Evolutionary conservation across 352 stramenopile genomes (phyloP).

Genomic region (Thalassiosira allenii): DNA sequence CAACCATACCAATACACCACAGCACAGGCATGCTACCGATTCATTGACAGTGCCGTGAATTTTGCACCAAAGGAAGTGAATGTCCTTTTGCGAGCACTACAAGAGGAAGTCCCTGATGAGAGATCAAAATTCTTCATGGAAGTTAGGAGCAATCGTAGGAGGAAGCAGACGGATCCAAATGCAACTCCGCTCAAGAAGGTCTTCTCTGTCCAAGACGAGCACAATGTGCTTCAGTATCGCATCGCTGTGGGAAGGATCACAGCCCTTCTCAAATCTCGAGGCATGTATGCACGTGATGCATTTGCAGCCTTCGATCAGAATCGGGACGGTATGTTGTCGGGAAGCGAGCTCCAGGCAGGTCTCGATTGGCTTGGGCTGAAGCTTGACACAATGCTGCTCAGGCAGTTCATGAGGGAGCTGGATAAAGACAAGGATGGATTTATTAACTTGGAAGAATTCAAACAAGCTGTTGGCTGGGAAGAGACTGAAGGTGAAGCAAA

Average conservation of each 20-base stretch:
- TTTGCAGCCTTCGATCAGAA: conserved; percentile 91
- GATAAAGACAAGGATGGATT: conserved; percentile 90
- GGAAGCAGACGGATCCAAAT: conserved; percentile 94
- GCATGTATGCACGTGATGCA: conserved; percentile 89
- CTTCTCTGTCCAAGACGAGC: conserved; percentile 97
- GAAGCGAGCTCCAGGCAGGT: conserved; percentile 88
- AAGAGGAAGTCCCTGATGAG: conserved; percentile 86
- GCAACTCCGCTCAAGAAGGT: conserved; percentile 96
- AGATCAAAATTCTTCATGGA: conserved; percentile 90
- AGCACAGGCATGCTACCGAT: conserved; percentile 92
- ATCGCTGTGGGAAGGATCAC: conserved; percentile 89
- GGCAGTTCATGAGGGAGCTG: conserved; percentile 89
- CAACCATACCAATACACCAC: conserved; percentile 88
- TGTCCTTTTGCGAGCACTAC: conserved; percentile 89
- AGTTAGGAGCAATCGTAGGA: conserved; percentile 90
- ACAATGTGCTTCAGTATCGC: conserved; percentile 92
- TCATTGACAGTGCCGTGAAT: conserved; percentile 99
- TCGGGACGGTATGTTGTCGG: conserved; percentile 88
- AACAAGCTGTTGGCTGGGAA: conserved; percentile 89
- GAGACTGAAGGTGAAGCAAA: conserved; percentile 71
- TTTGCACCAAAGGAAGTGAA: conserved; percentile 94
- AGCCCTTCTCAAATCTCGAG: conserved; percentile 86
- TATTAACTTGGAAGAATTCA: conserved; percentile 92
- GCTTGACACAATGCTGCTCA: conserved; percentile 79
- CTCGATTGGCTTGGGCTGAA: conserved; percentile 89